Percentiles rank a stretch among this genome's conserved stretches.
Evolutionary conservation across 495 filamentous ascomycete species (phyloP).

Genomic region (Aspergillus hancockii): DNA sequence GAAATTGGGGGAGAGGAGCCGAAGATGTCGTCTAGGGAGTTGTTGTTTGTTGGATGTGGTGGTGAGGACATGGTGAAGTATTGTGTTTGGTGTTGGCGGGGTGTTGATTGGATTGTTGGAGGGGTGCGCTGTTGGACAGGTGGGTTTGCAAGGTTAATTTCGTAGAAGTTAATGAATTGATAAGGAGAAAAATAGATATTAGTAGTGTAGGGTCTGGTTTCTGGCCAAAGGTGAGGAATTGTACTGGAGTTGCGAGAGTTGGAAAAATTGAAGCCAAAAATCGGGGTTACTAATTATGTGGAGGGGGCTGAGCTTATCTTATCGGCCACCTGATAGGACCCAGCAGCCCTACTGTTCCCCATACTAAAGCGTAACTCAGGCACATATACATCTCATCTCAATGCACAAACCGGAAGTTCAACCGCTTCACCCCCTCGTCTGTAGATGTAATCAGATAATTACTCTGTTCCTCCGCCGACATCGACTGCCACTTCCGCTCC

Average conservation of each 20-base stretch:
- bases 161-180: too few species aligned
- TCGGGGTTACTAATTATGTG: not conserved
- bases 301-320: not conserved
- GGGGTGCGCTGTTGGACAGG: too few species aligned
- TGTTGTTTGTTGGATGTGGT: conserved; percentile 21
- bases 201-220: too few species aligned
- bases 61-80: conserved; percentile 14
- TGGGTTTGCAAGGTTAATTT: too few species aligned
- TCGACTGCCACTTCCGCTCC: conserved; percentile 28
- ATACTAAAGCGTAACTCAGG: too few species aligned
- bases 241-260: too few species aligned
- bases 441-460: not conserved
- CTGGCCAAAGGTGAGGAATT: too few species aligned
- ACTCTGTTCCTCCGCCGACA: conserved; percentile 18
- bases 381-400: not conserved
- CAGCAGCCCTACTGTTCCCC: too few species aligned
- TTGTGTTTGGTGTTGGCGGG: not conserved
- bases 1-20: conserved; percentile 41
- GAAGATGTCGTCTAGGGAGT: conserved; percentile 51
- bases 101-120: too few species aligned
- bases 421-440: not conserved
- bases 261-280: not conserved
- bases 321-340: not conserved
- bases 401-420: not conserved
- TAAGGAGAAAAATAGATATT: too few species aligned